Evolutionary conservation across 192 early-diverging fungal species (phyloP).

Genomic region (Podila minutissima): DNA sequence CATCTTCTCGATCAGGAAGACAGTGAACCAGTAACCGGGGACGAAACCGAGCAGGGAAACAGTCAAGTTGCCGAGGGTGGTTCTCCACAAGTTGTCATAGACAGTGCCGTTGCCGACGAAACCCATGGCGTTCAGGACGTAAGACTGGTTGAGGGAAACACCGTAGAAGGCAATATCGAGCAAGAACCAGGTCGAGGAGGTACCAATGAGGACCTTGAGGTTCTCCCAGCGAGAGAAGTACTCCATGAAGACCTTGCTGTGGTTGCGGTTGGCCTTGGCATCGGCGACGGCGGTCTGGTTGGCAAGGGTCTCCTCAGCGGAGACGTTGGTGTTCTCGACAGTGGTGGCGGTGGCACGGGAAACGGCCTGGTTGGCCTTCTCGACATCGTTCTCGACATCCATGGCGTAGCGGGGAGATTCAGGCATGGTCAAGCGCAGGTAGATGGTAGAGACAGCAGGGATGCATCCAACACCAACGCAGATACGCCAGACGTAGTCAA

Average conservation of each 20-base stretch:
- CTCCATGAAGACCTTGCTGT: conserved; percentile 67
- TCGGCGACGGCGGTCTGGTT: conserved; percentile 35
- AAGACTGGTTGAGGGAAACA: conserved; percentile 74
- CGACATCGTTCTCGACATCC: conserved; percentile 60
- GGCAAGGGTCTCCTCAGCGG: conserved; percentile 55
- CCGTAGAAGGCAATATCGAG: conserved; percentile 85
- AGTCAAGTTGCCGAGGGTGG: conserved; percentile 90
- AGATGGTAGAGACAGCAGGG: conserved; percentile 82
- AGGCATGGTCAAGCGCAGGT: conserved; percentile 88
- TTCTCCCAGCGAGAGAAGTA: conserved; percentile 88
- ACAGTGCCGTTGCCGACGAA: conserved; percentile 66
- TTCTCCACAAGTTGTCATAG: conserved; percentile 71
- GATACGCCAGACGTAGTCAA: conserved; percentile 92
- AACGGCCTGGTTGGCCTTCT: conserved; percentile 45
- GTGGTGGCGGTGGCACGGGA: conserved; percentile 56
- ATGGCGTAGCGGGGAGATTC: conserved; percentile 88
- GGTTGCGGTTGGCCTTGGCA: conserved; percentile 53
- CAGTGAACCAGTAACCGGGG: conserved; percentile 97
- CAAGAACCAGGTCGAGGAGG: conserved; percentile 80
- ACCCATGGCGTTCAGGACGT: conserved; percentile 79
- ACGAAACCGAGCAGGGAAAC: conserved; percentile 87
- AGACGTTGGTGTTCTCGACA: conserved; percentile 69
- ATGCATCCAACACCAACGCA: conserved; percentile 82
- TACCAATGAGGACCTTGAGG: conserved; percentile 81
- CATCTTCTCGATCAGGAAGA: conserved; percentile 86